Percentiles rank a stretch among this genome's conserved stretches.
Conservation (phyloP, 73 alveolate species). For the Paramecium biaurelia region DNA sequence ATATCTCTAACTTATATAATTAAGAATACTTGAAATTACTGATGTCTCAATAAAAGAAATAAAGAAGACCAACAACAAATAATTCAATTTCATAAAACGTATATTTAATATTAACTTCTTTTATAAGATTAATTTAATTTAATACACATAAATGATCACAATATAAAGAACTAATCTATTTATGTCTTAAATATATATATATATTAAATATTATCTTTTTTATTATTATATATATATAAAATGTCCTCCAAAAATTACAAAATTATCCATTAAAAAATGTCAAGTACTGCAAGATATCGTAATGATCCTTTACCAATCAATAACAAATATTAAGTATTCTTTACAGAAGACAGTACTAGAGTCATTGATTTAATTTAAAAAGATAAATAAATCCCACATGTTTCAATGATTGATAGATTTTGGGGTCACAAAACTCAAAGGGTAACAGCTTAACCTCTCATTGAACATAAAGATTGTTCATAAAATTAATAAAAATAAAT, state of each 20-base stretch:
- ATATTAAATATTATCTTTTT: neutral
- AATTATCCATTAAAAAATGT: neutral
- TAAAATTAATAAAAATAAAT: neutral
- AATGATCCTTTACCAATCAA: neutral
- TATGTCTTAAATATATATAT: neutral
- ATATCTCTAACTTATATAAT: neutral
- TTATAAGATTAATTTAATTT: neutral
- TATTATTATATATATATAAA: neutral
- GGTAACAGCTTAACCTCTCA: neutral
- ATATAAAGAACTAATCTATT: neutral
- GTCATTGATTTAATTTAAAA: neutral
- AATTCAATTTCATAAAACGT: neutral
- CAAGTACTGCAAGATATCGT: neutral
- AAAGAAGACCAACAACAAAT: neutral
- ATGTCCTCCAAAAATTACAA: constrained; percentile 28
- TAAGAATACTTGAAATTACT: neutral
- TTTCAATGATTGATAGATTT: neutral
- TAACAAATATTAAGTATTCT: neutral
- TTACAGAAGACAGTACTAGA: neutral
- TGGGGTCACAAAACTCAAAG: neutral
- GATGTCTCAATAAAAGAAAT: neutral
- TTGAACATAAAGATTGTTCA: neutral
- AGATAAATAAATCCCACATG: neutral
- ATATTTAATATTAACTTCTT: neutral
- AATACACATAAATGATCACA: neutral